A percentile compares a stretch with the other conserved stretches of the same genome.
Conservation (phyloP, 2,329 filamentous ascomycete genomes). For the Aureobasidium zeae region DNA sequence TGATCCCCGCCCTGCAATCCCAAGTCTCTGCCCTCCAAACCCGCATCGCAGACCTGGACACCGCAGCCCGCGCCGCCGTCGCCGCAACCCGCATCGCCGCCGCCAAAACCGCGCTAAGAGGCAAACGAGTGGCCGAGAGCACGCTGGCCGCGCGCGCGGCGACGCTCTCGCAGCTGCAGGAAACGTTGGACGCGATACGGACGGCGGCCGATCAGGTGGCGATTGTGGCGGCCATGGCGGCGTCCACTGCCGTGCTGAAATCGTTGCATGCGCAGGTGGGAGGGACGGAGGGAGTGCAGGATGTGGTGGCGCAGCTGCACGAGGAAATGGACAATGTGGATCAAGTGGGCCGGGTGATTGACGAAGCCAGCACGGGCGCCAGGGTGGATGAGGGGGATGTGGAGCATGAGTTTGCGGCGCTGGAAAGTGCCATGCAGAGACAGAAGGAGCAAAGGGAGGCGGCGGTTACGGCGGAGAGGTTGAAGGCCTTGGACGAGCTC, state of each 20-base stretch:
- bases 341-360: constrained; percentile 69
- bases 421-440: constrained; percentile 47
- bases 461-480: constrained; percentile 23
- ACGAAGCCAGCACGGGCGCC: constrained; percentile 41
- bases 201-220: constrained; percentile 78
- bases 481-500: constrained; percentile 30
- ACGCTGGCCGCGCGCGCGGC: constrained; percentile 62
- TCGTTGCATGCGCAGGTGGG: constrained; percentile 69
- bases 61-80: constrained; percentile 60
- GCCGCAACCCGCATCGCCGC: constrained; percentile 61
- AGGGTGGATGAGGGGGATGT: constrained; percentile 71
- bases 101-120: constrained; percentile 69
- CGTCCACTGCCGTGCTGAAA: constrained; percentile 62
- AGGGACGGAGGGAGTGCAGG: constrained; percentile 64
- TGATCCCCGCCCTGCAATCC: constrained; percentile 57
- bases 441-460: constrained; percentile 34
- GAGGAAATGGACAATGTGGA: constrained; percentile 75
- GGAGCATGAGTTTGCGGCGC: constrained; percentile 72
- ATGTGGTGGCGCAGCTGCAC: constrained; percentile 62
- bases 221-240: constrained; percentile 73
- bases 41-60: constrained; percentile 42
- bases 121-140: constrained; percentile 71
- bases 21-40: constrained; percentile 57
- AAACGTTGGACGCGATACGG: constrained; percentile 72
- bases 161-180: constrained; percentile 71